Evolutionary conservation across 495 filamentous ascomycete genomes (phyloP), one percentile per base, ranked within the genome.

Genomic region (Aspergillus haitiensis): DNA sequence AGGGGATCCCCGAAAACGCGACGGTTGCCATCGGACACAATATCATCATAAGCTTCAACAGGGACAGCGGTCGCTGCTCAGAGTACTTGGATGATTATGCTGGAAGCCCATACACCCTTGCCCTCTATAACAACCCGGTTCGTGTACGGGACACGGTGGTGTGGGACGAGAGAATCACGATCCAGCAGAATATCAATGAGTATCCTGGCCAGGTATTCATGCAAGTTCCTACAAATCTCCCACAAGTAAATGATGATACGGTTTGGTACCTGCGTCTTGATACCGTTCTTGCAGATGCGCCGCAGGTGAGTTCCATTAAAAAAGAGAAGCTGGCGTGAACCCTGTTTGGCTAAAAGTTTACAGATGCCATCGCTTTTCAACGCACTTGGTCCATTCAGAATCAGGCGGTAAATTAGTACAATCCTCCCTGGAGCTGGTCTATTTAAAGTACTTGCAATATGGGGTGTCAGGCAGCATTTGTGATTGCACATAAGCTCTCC

Each of bases 81-180:
- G 15, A 34, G 12, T 15, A n/a, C 59, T 73, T 68, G 61, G 33
- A 62, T 5, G 60, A 66, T 44, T 71, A 69, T 56, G 65, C 65
- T 0, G 63, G 64, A 5, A 45, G 39, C 60, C 55, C 62, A 35
- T 76, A 76, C 61, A 62, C 53, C 35, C 56, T 73, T 6, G 70
- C 62, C 61, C 67, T 76, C 39, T 76, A 75, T 57, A 78, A 78
- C 67, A 76, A 75, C 64, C 74, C 71, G 2, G 64, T 71, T 6
- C 67, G 69, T 34, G 42, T 64, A 0, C 57, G 36, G 13, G 64
- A 70, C 37, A 56, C 51, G 4, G 64, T 74, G 37, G 42, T 42
- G 35, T 70, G 54, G 32, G 71, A 72, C 31, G 32, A 66, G 47
- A 35, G 56, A 39, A 57, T 71, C 59, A 69, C 65, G 60, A 57